Percentiles rank a stretch among this genome's conserved stretches.
These are phyloP conservation scores for Isabelozyma gotoi DNA, from an alignment of 805 yeast genomes.

Conservation along the genomic window DNA sequence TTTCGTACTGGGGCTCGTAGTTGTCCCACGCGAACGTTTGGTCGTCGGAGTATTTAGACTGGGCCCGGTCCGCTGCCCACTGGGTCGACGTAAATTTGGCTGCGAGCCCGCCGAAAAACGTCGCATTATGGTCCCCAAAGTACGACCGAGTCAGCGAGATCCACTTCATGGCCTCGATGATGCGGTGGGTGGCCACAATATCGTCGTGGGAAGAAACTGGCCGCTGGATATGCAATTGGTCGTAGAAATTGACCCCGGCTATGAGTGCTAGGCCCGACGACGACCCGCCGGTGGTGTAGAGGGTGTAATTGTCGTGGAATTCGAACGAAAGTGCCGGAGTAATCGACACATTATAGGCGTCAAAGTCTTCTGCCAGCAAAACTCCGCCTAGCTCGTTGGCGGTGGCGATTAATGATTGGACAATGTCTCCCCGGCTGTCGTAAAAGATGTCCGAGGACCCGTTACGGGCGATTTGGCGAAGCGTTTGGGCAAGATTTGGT, in stretches of 20 bases:
- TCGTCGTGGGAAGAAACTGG: slow-evolving; percentile 9
- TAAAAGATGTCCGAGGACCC: slow-evolving; percentile 81
- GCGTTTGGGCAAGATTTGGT: slow-evolving; percentile 62
- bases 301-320: slow-evolving; percentile 16
- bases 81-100: slow-evolving; percentile 44
- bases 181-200: slow-evolving; percentile 54
- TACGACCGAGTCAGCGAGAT: slow-evolving; percentile 83
- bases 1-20: slow-evolving; percentile 77
- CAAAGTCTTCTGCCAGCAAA: slow-evolving; percentile 63
- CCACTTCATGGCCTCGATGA: slow-evolving; percentile 92
- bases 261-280: slow-evolving; percentile 82
- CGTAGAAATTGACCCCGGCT: slow-evolving; percentile 69
- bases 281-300: slow-evolving; percentile 61
- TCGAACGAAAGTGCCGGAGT: slow-evolving; percentile 35
- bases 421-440: slow-evolving; percentile 79
- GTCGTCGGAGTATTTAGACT: slow-evolving; percentile 49
- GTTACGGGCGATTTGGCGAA: slow-evolving; percentile 66
- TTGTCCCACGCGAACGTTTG: slow-evolving; percentile 66
- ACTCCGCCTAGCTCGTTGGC: slow-evolving; percentile 66
- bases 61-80: slow-evolving; percentile 57
- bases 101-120: slow-evolving; percentile 36
- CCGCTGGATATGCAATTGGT: slow-evolving; percentile 24
- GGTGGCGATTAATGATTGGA: slow-evolving; percentile 51
- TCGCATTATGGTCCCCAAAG: slow-evolving; percentile 61
- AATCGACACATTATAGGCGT: slow-evolving; percentile 49